Evolutionary conservation across 2,329 filamentous ascomycete species (phyloP), one percentile per base, ranked within the genome.

Genomic region (Penicillium sp.): DNA sequence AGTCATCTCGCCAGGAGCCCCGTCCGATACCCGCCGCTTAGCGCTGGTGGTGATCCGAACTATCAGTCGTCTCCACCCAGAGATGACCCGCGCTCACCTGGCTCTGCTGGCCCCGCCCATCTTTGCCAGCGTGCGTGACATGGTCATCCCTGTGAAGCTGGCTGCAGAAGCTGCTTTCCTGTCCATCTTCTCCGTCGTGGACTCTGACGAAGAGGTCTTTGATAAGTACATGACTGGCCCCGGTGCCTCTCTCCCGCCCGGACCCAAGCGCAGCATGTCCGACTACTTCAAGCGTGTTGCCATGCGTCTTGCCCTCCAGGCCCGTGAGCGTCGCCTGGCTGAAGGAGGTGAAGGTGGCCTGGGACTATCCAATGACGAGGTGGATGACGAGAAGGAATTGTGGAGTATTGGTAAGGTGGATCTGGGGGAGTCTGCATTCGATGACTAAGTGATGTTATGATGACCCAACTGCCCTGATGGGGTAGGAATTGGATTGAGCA

Each of bases 221-320:
- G 93, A 97, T 67, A 93, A 93, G 77, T 98, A 92, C 76, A 88
- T 97, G 80, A 81, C 85, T 10, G 86, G 87, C 0, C 81, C 88
- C 1, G 85, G 84, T 6, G 84, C 85, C 50, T 84, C 86, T 3
- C 76, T 97, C 58, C 82, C 87, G 9, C 77, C 90, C 0, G 88
- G 85, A 42, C 87, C 87, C 19, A 95, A 96, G 83, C 85, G 93
- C 66, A 92, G 89, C 73, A 97, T 99, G 89, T 85, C 88, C 58
- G 95, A 99, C 74, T 99, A 99, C 78, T 98, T 98, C 80, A 96
- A 96, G 82, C 83, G 95, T 43, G 91, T 99, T 62, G 92, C 92
- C 1, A 75, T 93, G 69, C 85, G 93, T 66, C 78, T 98, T 21
- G 93, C 90, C n/a, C 85, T 81, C 19, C 95, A 98, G 74, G 92